Base-by-base conservation (phyloP, 257 asterid genomes). In the Coffea canephora region DNA sequence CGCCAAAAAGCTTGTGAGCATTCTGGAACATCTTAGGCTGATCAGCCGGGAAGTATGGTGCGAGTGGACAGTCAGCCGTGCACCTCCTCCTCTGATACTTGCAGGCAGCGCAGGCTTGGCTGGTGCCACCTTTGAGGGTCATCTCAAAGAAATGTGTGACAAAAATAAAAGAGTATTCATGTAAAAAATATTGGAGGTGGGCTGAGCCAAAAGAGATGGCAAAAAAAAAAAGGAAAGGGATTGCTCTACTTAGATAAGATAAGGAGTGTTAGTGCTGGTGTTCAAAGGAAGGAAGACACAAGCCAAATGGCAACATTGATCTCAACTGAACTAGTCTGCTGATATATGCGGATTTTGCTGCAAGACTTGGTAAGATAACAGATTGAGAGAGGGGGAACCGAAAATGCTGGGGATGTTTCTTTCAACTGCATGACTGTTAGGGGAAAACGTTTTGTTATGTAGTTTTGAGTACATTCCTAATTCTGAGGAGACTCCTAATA, bases 41-140 rank as follows among this genome's bases (percentile, higher is more conserved):
- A 65, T 92, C 98, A 13, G 98, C 96, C 1, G 98, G 98, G 64
- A 94, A 94, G 61, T 89, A 91, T 0, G 97, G 97, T 0, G 98
- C 97, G 6, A 94, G 94, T 8, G 87, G 93, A 84, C 98, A 94
- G 76, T 90, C 93, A 3, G 93, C 79, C 7, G 81, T 88, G 89
- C 98, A 94, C 74, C 95, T 82, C 74, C 96, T 81, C 69, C 98
- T 84, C 48, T 92, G 98, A 82, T 89, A 94, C 89, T 91, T 94
- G 84, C 98, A 94, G 31, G 97, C 95, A 3, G 98, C 98, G 80
- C 97, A 94, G 55, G 98, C 98, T 77, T 91, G 95, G 87, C 95
- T 92, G 80, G 92, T 91, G 84, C 98, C 97, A 79, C 96, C 95
- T 90, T 94, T 94, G 2, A 92, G 84, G 81, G 96, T 94, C 98